Conservation (phyloP, 2,329 filamentous ascomycete genomes). For the Leptographium lundbergii region DNA sequence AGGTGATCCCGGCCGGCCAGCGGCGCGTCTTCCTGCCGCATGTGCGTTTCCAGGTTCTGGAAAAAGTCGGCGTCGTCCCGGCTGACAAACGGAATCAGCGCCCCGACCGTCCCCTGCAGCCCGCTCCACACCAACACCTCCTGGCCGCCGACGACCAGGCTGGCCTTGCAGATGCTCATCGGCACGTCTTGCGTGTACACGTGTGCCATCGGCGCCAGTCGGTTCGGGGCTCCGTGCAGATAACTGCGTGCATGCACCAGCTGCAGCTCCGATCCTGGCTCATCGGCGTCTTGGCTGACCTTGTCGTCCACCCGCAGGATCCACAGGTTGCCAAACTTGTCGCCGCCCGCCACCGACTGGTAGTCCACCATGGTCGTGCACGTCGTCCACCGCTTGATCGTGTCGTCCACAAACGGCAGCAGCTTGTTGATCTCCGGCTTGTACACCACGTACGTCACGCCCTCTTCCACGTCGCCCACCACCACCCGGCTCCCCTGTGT, state of each 20-base stretch:
- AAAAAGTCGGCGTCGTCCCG: conserved; percentile 97
- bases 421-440: conserved; percentile 84
- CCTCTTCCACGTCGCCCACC: conserved; percentile 85
- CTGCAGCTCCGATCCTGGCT: conserved; percentile 80
- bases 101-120: conserved; percentile 85
- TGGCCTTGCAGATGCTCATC: conserved; percentile 78
- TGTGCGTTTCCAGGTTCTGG: conserved; percentile 79
- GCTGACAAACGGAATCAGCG: conserved; percentile 80
- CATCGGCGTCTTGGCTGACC: conserved; percentile 78
- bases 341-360: conserved; percentile 84
- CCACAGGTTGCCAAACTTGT: conserved; percentile 97
- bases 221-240: conserved; percentile 76
- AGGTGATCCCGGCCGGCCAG: conserved; percentile 88
- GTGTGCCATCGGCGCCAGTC: conserved; percentile 74
- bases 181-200: conserved; percentile 88
- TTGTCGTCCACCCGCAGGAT: conserved; percentile 79
- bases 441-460: conserved; percentile 84
- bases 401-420: conserved; percentile 88
- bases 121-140: conserved; percentile 90
- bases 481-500: conserved; percentile 86
- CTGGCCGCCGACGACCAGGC: conserved; percentile 79
- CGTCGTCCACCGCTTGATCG: conserved; percentile 79
- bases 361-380: conserved; percentile 93
- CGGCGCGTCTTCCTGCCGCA: conserved; percentile 76
- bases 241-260: conserved; percentile 85